Evolutionary conservation across 257 asterid genomes (phyloP), one percentile per base, ranked within the genome.

Genomic region (Nemophila menziesii): DNA sequence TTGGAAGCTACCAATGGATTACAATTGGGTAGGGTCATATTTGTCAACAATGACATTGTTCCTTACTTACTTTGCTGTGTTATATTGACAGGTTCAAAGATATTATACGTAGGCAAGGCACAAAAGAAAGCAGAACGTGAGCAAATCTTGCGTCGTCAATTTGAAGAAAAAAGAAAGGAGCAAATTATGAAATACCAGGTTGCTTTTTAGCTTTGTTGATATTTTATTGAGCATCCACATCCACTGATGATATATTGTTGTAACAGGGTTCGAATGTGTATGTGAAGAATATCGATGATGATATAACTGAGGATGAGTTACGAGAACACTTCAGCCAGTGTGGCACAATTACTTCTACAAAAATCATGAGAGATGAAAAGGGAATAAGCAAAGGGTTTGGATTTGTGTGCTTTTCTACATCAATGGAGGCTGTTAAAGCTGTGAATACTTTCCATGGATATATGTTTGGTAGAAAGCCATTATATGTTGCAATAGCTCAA

Each of bases 351-450:
- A 82, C 85, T 45, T 86, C 94, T 23, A 85, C 69, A 12, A 82
- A 68, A 62, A 57, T 82, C 43, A 86, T 86, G 97, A 65, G 65
- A 57, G 92, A 86, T 58, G 87, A 79, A n/a, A 79, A 71, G 57
- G 94, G 92, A 59, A 33, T 77, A 26, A 77, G 87, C 66, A 82
- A 69, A 62, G 97, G 94, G 54, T 82, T 79, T 64, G 97, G 94
- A 55, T 86, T 86, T 66, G 90, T 82, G 49, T 86, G 94, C 77
- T 86, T 82, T 72, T 77, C 94, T 46, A 63, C 59, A 5, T 78
- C 86, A 7, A 82, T 70, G 58, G 94, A 82, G 69, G 94, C 94
- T 21, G 50, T 22, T 44, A 74, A 54, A 46, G 94, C 94, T 24
- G 84, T 82, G 38, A 63, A 56, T 55, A 54, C 77, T 47, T 70